Conservation (phyloP, 371 early-diverging fungal genomes). For the Mucor indicus region DNA sequence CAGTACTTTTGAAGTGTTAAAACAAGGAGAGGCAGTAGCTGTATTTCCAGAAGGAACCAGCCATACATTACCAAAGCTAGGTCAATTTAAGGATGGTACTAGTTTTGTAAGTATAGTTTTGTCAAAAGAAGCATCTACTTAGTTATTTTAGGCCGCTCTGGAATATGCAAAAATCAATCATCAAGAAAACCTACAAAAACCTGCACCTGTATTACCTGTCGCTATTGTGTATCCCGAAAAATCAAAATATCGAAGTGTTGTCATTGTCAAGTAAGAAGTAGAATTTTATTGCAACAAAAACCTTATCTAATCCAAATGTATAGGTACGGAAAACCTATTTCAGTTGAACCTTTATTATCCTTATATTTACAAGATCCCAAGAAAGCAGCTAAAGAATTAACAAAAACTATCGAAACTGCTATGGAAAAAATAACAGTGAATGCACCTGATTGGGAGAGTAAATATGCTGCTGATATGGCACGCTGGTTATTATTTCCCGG, state of each 20-base stretch:
- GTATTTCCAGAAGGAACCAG: conserved; percentile 61
- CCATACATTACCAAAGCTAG: conserved; percentile 46
- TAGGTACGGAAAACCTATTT: conserved; percentile 53
- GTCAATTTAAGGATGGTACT: conserved; percentile 46
- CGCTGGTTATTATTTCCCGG: conserved; percentile 48
- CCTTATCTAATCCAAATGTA: too few species aligned
- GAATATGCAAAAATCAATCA: conserved; percentile 45
- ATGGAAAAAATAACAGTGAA: conserved; percentile 45
- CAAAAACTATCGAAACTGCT: conserved; percentile 36
- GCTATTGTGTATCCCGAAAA: conserved; percentile 60
- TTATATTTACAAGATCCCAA: conserved; percentile 45
- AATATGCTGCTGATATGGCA: conserved; percentile 50
- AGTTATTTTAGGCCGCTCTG: conserved; percentile 37
- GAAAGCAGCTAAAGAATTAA: conserved; percentile 49
- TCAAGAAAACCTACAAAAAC: conserved; percentile 26
- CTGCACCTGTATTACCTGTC: conserved; percentile 43
- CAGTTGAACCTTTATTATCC: conserved; percentile 40
- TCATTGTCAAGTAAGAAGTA: conserved; percentile 46
- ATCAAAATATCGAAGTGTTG: conserved; percentile 52
- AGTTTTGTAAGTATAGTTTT: conserved; percentile 46
- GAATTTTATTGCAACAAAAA: too few species aligned
- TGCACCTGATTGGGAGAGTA: conserved; percentile 53
- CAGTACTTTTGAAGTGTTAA: conserved; percentile 46
- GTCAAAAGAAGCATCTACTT: neutral
- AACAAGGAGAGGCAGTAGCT: conserved; percentile 49